Base-by-base conservation (phyloP, 306 rosid species). In the Arachis stenosperma region DNA sequence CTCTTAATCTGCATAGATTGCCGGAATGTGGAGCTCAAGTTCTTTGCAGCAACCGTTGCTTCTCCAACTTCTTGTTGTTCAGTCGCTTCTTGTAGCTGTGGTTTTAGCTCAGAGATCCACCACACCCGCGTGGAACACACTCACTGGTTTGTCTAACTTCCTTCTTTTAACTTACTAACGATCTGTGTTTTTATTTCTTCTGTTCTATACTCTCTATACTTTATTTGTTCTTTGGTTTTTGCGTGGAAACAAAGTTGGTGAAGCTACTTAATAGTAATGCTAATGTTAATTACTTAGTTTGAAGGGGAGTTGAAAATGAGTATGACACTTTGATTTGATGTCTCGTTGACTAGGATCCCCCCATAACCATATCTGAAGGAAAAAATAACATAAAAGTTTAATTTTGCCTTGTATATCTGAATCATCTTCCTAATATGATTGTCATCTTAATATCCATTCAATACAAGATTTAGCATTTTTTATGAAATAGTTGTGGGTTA, bases 101-200 rank as follows among this genome's bases (percentile, higher is more conserved):
- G 96, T 89, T 60, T 86, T 90, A 42, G 96, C 96, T 84, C 89
- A 88, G 91, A 77, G 91, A 88, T 88, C 97, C 81, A 65, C 60
- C 9, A 3, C 42, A 12, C 43, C 57, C 61, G 13, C 1, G 14
- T 94, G 95, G 98, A 75, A 80, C 17, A 91, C 98, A 9, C 92
- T 91, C 51, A 27, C 6, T 2, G 97, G 98, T 94, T 65, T 9
- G 65, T 69, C 4, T 41, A 13, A 4, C 57, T 52, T 6, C 8
- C 14, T n/a, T 14, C 57, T 11, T 52, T 52, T 5, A 0, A n/a
- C 7, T 22, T 52, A 7, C 6, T 70, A 37, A 13, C 27, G 29
- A 72, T 46, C 46, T 29, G 41, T 39, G 17, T 67, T 22, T 3
- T 59, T n/a, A 48, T 66, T 10, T 46, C 11, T 3, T 46, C 51